A percentile compares a stretch with the other conserved stretches of the same genome.
Evolutionary conservation across 139 green algal genomes (phyloP).

Genomic region (Coelastrella sp.): DNA sequence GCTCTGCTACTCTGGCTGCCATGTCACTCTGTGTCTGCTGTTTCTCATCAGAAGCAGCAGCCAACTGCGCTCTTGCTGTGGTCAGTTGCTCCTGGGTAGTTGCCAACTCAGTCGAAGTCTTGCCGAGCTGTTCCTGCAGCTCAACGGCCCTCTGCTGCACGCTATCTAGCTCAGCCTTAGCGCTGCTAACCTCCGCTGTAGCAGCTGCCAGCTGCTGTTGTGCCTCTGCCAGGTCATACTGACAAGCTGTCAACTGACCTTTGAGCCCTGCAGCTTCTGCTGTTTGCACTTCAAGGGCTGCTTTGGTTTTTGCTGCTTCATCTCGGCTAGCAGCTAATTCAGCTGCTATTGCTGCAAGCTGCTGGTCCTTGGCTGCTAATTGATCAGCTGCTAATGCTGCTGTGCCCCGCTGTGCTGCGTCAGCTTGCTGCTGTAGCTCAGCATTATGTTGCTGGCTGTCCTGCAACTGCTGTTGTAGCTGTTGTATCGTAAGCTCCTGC

Average conservation of each 20-base stretch:
- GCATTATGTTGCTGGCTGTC: background rate
- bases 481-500: background rate
- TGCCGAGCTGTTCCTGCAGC: background rate
- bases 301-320: background rate
- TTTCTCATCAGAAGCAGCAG: background rate
- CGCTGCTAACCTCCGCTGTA: background rate
- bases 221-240: background rate
- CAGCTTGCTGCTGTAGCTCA: conserved; percentile 5
- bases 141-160: background rate
- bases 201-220: background rate
- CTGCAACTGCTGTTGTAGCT: conserved; percentile 27
- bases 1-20: background rate
- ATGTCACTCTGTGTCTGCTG: background rate
- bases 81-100: background rate
- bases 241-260: background rate
- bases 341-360: conserved; percentile 23
- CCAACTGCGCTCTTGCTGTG: background rate
- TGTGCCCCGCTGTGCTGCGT: background rate
- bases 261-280: background rate
- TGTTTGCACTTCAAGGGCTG: background rate
- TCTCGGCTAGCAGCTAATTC: conserved; percentile 1
- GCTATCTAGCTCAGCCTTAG: background rate
- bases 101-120: background rate
- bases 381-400: conserved; percentile 1
- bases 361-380: conserved; percentile 16